These are phyloP conservation scores for Asparagopsis taxiformis DNA, from an alignment of 31 red algal genomes.

Conservation along the genomic window DNA sequence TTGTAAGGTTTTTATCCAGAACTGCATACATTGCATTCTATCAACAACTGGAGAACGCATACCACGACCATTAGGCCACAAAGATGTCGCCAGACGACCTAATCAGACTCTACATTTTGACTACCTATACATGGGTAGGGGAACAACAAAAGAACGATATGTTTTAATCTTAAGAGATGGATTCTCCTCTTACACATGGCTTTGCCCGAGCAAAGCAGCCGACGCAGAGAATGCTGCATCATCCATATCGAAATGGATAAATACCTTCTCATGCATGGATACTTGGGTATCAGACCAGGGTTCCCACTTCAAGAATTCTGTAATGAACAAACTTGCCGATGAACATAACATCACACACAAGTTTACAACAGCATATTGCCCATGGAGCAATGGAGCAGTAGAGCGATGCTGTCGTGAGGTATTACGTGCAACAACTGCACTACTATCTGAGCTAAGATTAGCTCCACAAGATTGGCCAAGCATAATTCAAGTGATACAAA, in stretches of 20 bases:
- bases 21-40: not conserved
- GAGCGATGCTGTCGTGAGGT: not conserved
- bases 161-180: not conserved
- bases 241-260: not conserved
- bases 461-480: not conserved
- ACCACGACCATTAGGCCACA: not conserved
- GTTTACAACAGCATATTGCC: slow-evolving; percentile 7
- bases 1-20: not conserved
- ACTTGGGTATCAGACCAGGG: slow-evolving; percentile 19
- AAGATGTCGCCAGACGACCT: not conserved
- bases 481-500: not conserved
- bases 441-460: not conserved
- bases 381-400: not conserved
- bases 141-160: not conserved
- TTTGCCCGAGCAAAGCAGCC: not conserved
- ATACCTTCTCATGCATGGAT: not conserved
- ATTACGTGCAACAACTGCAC: not conserved
- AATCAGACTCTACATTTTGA: not conserved
- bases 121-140: not conserved
- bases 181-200: not conserved
- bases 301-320: slow-evolving; percentile 14
- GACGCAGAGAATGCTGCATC: slow-evolving; percentile 8
- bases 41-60: not conserved
- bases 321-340: not conserved
- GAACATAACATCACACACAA: slow-evolving; percentile 9